These are phyloP conservation scores for Tetrapisispora pingtungensis DNA, from an alignment of 805 yeast species.

Conservation along the genomic window DNA sequence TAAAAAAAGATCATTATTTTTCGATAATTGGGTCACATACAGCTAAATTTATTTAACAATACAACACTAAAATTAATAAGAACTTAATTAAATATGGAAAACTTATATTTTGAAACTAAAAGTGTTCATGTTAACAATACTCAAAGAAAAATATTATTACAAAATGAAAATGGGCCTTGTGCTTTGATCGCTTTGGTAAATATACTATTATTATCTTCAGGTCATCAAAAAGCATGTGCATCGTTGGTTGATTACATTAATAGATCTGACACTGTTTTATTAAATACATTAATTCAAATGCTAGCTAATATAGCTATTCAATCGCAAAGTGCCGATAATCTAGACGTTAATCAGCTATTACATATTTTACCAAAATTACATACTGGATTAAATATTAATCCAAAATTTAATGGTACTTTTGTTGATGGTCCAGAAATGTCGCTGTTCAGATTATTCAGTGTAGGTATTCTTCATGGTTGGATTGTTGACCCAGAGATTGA, in stretches of 20 bases:
- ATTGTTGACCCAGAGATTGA: conserved; percentile 37
- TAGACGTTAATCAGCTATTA: conserved; percentile 36
- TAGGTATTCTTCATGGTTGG: conserved; percentile 80
- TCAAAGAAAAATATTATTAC: conserved; percentile 48
- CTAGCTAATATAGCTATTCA: conserved; percentile 40
- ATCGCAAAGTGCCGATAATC: conserved; percentile 20
- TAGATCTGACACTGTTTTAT: conserved; percentile 24
- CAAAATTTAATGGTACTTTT: conserved; percentile 56
- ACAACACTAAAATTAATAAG: too few relatives aligned
- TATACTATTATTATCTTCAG: conserved; percentile 46
- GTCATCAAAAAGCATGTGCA: conserved; percentile 6
- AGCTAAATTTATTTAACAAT: too few relatives aligned
- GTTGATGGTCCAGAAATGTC: conserved; percentile 42
- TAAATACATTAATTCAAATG: conserved; percentile 37
- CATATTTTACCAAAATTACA: conserved; percentile 52
- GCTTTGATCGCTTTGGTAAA: conserved; percentile 73
- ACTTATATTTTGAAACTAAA: conserved; percentile 17
- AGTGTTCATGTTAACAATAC: conserved; percentile 28
- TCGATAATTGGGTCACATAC: too few relatives aligned
- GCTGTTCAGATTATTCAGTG: conserved; percentile 48
- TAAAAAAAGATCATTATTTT: too few relatives aligned
- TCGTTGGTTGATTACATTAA: conserved; percentile 26
- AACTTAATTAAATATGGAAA: conserved; percentile 11
- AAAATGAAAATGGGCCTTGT: conserved; percentile 81
- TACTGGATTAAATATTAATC: conserved; percentile 65